A percentile compares a stretch with the other conserved stretches of the same genome.
These are phyloP conservation scores for Melaleuca quinquenervia DNA, from an alignment of 345 rosid genomes.

Conservation along the genomic window DNA sequence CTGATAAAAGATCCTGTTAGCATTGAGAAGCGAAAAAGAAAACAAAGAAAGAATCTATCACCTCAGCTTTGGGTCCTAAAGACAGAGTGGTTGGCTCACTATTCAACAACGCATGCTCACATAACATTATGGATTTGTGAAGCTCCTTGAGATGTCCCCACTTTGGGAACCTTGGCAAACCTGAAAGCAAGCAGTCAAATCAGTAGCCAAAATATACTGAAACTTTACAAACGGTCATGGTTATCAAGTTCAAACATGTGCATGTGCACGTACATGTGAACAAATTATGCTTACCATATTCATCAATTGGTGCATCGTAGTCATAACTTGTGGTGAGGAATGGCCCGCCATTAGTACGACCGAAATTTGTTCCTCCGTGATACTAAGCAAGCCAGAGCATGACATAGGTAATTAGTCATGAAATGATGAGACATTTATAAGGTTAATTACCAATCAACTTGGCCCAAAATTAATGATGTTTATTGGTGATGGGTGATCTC, in stretches of 20 bases:
- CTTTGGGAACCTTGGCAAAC: slow-evolving; percentile 82
- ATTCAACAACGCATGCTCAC: slow-evolving; percentile 54
- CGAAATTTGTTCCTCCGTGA: slow-evolving; percentile 97
- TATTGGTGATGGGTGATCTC: neutral
- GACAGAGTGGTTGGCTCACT: slow-evolving; percentile 36
- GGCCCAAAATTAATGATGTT: neutral
- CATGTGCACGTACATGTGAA: neutral
- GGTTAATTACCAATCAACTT: neutral
- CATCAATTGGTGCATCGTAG: slow-evolving; percentile 97
- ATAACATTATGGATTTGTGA: slow-evolving; percentile 67
- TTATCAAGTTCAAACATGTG: neutral
- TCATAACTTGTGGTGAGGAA: slow-evolving; percentile 96
- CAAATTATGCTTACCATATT: slow-evolving; percentile 54
- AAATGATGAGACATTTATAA: neutral
- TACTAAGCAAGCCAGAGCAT: slow-evolving; percentile 33
- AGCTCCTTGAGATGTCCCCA: slow-evolving; percentile 95
- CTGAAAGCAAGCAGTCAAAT: slow-evolving; percentile 16
- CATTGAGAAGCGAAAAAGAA: neutral
- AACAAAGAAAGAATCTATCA: neutral
- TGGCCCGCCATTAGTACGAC: slow-evolving; percentile 92
- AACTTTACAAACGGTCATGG: neutral
- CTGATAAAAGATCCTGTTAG: neutral
- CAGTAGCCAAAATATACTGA: neutral
- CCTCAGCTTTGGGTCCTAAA: slow-evolving; percentile 74
- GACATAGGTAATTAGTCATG: neutral